phyloP scores from a whole-genome alignment of 2,329 filamentous ascomycete genomes.

The Nakataea oryzae region DNA sequence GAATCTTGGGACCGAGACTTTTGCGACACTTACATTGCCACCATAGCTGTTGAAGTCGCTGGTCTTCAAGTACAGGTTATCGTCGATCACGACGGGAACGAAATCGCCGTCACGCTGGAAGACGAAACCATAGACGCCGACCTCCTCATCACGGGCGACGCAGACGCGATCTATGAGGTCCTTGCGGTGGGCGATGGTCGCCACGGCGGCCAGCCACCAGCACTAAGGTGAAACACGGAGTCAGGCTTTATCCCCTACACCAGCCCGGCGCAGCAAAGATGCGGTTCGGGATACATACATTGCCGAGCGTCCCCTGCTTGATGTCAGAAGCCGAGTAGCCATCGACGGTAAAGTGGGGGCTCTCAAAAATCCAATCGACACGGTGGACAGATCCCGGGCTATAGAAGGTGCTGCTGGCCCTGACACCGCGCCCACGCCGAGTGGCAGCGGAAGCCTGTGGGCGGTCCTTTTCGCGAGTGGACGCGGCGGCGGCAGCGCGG shows the following conservation, averaged over 20 bases:
- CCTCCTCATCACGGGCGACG: constrained; percentile 55
- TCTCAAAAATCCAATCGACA: constrained; percentile 44
- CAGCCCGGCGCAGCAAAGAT: neutral
- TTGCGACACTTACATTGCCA: neutral
- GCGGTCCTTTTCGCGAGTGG: neutral
- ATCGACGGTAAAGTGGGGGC: constrained; percentile 52
- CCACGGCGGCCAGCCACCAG: constrained; percentile 62
- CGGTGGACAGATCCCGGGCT: constrained; percentile 28
- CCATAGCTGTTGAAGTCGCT: constrained; percentile 25
- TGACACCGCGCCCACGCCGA: neutral
- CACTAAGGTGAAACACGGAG: constrained; percentile 26
- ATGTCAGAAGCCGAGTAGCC: constrained; percentile 34
- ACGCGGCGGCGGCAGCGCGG: neutral
- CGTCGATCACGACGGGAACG: constrained; percentile 62
- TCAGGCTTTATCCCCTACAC: neutral
- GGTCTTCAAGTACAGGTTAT: constrained; percentile 56
- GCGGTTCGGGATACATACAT: constrained; percentile 20
- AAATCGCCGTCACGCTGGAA: constrained; percentile 47
- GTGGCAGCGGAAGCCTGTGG: neutral
- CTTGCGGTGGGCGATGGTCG: constrained; percentile 55
- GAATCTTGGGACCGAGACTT: neutral
- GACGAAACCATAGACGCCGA: constrained; percentile 14
- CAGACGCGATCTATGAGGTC: constrained; percentile 58
- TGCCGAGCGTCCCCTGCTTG: constrained; percentile 40
- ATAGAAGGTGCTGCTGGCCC: constrained; percentile 11